These are phyloP conservation scores for Amborella trichopoda DNA, from an alignment of 164 flowering plant species.

Conservation along the genomic window DNA sequence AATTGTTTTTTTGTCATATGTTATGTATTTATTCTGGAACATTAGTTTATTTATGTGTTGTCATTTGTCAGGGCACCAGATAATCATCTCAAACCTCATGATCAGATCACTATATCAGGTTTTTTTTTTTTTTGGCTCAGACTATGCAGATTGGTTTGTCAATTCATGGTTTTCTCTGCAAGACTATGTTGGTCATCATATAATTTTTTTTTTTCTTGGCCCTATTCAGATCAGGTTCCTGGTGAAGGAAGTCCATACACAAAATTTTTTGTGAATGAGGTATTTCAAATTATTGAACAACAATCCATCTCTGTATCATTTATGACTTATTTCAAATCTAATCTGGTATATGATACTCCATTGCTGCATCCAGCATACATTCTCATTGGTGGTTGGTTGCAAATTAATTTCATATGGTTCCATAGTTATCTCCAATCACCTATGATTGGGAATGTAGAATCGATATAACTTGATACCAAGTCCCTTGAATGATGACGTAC, in stretches of 20 bases:
- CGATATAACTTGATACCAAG: too few species aligned
- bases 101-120: slow-evolving; percentile 84
- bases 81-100: slow-evolving; percentile 39
- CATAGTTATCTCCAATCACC: too few species aligned
- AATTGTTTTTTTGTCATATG: background rate
- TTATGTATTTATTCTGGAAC: background rate
- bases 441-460: too few species aligned
- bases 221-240: slow-evolving; percentile 43
- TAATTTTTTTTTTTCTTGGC: background rate
- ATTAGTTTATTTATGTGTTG: background rate
- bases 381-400: too few species aligned
- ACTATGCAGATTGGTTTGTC: background rate
- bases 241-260: slow-evolving; percentile 38
- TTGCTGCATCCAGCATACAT: too few species aligned
- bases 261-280: slow-evolving; percentile 53
- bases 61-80: slow-evolving; percentile 33
- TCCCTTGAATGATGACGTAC: too few species aligned
- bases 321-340: too few species aligned
- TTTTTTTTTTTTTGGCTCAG: too few species aligned
- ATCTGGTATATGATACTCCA: too few species aligned
- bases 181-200: background rate
- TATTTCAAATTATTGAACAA: slow-evolving; percentile 5
- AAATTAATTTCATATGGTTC: too few species aligned
- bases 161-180: background rate
- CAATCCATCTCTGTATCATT: too few species aligned